phyloP scores from a whole-genome alignment of 495 filamentous ascomycete species.

The Articulospora tetracladia region DNA sequence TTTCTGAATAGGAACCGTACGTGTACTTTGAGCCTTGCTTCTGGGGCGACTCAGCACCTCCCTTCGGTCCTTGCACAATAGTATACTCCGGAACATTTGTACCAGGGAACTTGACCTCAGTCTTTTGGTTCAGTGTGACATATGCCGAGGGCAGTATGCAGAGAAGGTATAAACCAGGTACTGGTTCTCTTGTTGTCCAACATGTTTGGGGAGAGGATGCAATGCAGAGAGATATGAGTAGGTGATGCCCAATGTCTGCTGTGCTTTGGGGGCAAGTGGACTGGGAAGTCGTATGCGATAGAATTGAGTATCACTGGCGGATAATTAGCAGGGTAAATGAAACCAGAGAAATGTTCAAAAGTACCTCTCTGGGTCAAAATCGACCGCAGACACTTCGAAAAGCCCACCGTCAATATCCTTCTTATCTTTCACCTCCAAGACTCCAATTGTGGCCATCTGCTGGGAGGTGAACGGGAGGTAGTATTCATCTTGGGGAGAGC shows the following conservation, averaged over 20 bases:
- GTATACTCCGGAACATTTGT: conserved; percentile 82
- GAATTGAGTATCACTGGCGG: conserved; percentile 71
- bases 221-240: conserved; percentile 74
- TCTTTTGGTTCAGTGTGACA: conserved; percentile 86
- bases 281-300: conserved; percentile 74
- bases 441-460: conserved; percentile 71
- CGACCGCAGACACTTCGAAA: conserved; percentile 64
- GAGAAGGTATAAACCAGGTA: conserved; percentile 81
- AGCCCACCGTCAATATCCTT: conserved; percentile 64
- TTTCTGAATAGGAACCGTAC: conserved; percentile 84
- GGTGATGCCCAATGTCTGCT: conserved; percentile 82
- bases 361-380: conserved; percentile 46
- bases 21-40: conserved; percentile 82
- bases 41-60: conserved; percentile 61
- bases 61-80: conserved; percentile 58
- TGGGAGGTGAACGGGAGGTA: conserved; percentile 78
- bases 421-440: conserved; percentile 86
- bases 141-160: conserved; percentile 80
- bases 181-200: conserved; percentile 78
- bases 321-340: conserved; percentile 8
- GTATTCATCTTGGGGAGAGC: conserved; percentile 77
- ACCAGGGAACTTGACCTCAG: conserved; percentile 85
- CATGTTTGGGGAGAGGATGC: conserved; percentile 72
- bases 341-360: background rate
- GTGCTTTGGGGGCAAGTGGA: conserved; percentile 67